A percentile compares a stretch with the other conserved stretches of the same genome.
Evolutionary conservation across 805 yeast genomes (phyloP).

Genomic region (Candida mattraensis): DNA sequence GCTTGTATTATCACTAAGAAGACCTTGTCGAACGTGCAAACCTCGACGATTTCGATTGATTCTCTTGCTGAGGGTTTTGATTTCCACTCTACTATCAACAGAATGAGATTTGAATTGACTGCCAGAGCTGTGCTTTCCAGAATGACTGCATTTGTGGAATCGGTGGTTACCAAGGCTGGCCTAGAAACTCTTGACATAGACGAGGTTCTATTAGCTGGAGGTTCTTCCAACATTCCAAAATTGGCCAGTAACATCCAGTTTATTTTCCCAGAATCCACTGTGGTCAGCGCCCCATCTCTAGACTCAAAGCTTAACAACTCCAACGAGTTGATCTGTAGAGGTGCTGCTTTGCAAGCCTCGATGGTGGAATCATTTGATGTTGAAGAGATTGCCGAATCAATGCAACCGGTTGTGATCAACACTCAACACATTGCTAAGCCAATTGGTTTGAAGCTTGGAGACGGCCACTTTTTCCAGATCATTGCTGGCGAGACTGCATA

Average conservation of each 20-base stretch:
- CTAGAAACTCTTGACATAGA: slow-evolving; percentile 83
- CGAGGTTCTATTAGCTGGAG: slow-evolving; percentile 91
- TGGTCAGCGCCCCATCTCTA: slow-evolving; percentile 70
- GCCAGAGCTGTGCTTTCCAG: slow-evolving; percentile 75
- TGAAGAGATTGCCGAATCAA: slow-evolving; percentile 76
- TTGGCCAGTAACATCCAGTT: slow-evolving; percentile 70
- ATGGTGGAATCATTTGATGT: slow-evolving; percentile 78
- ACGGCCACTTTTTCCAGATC: slow-evolving; percentile 68
- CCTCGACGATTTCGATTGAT: slow-evolving; percentile 91
- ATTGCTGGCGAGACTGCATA: slow-evolving; percentile 82
- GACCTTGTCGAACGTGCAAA: slow-evolving; percentile 85
- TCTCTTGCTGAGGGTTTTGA: slow-evolving; percentile 92
- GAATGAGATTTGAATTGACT: slow-evolving; percentile 88
- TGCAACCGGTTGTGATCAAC: slow-evolving; percentile 80
- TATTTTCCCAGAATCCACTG: slow-evolving; percentile 79
- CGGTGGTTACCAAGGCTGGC: slow-evolving; percentile 76
- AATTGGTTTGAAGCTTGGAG: slow-evolving; percentile 77
- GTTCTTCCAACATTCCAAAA: slow-evolving; percentile 90
- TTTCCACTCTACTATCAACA: slow-evolving; percentile 89
- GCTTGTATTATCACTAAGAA: slow-evolving; percentile 84
- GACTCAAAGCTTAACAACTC: slow-evolving; percentile 84
- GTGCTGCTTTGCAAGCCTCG: slow-evolving; percentile 96
- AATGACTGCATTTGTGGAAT: slow-evolving; percentile 74
- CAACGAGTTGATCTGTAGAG: slow-evolving; percentile 85
- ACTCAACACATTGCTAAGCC: slow-evolving; percentile 85